Evolutionary conservation across 768 basidiomycete genomes (phyloP).

Genomic region (Xerocomellus chrysenteron): DNA sequence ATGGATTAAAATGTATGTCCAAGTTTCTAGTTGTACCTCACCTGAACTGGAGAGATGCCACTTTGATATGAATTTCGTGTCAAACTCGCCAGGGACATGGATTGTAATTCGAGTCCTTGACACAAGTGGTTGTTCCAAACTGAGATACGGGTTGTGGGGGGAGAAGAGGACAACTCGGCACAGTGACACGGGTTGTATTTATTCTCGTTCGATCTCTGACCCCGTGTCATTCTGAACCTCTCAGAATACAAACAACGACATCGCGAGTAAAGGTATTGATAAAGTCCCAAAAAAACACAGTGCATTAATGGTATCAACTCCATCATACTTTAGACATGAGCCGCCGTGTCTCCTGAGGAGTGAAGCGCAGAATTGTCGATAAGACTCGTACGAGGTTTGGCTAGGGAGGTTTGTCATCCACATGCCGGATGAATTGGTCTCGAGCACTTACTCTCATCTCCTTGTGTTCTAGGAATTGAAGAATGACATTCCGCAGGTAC

Average conservation of each 20-base stretch:
- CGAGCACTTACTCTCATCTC: slow-evolving; percentile 84
- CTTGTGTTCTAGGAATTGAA: slow-evolving; percentile 97
- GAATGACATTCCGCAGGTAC: slow-evolving; percentile 92
- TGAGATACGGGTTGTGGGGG: not conserved
- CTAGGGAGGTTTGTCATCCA: slow-evolving; percentile 36
- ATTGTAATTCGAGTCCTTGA: not conserved
- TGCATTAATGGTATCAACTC: not conserved
- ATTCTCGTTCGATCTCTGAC: not conserved
- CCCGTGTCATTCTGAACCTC: not conserved
- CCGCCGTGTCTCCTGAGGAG: slow-evolving; percentile 89
- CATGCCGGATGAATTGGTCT: not conserved
- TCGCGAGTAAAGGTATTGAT: not conserved
- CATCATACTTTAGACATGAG: slow-evolving; percentile 80
- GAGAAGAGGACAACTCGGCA: not conserved
- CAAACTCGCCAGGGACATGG: slow-evolving; percentile 67
- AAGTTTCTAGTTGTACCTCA: slow-evolving; percentile 30
- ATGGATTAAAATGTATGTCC: slow-evolving; percentile 1
- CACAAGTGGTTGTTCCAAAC: not conserved
- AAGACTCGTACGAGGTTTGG: slow-evolving; percentile 89
- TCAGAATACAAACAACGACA: not conserved
- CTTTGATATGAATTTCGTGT: slow-evolving; percentile 74
- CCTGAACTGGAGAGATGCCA: slow-evolving; percentile 64
- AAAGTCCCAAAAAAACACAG: not conserved
- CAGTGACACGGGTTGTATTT: not conserved
- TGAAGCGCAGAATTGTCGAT: slow-evolving; percentile 90